Conservation (phyloP, 2,329 filamentous ascomycete genomes). For the Fusarium verticillioides region DNA sequence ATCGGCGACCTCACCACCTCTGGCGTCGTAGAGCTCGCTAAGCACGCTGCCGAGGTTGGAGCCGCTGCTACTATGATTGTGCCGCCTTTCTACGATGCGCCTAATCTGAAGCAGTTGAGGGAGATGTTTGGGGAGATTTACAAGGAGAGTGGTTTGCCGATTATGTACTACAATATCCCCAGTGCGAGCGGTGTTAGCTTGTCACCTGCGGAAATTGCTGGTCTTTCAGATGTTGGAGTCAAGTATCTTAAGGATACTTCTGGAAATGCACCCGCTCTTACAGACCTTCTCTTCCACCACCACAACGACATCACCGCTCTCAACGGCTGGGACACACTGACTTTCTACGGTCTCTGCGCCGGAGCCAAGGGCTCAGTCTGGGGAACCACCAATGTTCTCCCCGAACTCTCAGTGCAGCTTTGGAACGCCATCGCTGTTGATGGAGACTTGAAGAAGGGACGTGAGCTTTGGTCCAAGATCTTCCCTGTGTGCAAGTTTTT, state of each 20-base stretch:
- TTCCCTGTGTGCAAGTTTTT: slow-evolving; percentile 62
- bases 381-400: slow-evolving; percentile 63
- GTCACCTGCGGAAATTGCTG: slow-evolving; percentile 55
- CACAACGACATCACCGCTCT: slow-evolving; percentile 57
- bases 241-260: slow-evolving; percentile 64
- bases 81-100: slow-evolving; percentile 61
- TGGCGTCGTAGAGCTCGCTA: slow-evolving; percentile 45
- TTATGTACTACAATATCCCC: slow-evolving; percentile 64
- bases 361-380: slow-evolving; percentile 62
- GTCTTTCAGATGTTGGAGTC: slow-evolving; percentile 57
- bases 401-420: slow-evolving; percentile 59
- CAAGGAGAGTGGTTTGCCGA: slow-evolving; percentile 53
- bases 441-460: slow-evolving; percentile 54
- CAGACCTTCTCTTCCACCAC: slow-evolving; percentile 58
- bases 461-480: slow-evolving; percentile 60
- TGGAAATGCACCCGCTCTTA: slow-evolving; percentile 61
- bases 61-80: slow-evolving; percentile 60
- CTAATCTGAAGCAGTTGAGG: slow-evolving; percentile 48
- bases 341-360: slow-evolving; percentile 62
- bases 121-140: slow-evolving; percentile 57
- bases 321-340: slow-evolving; percentile 65
- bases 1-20: slow-evolving; percentile 57
- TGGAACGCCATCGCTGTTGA: slow-evolving; percentile 56
- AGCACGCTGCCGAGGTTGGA: slow-evolving; percentile 48
- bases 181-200: slow-evolving; percentile 57